Evolutionary conservation across 1,284 basidiomycete genomes (phyloP).

Genomic region (Heimioporus retisporus): DNA sequence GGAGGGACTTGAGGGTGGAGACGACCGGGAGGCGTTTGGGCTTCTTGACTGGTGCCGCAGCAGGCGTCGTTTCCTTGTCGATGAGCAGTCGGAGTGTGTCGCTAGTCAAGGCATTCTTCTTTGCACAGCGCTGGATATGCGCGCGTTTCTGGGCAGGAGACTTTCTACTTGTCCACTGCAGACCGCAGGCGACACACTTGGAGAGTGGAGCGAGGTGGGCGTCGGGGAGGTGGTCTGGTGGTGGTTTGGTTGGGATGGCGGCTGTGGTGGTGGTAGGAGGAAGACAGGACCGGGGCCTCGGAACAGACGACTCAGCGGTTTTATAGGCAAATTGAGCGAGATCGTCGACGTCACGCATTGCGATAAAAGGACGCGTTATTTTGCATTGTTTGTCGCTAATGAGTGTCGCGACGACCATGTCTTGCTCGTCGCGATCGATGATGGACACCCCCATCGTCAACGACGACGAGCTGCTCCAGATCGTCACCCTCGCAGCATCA

Average conservation of each 20-base stretch:
- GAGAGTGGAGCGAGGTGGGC: constrained; percentile 57
- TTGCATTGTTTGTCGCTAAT: constrained; percentile 35
- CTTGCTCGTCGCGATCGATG: constrained; percentile 27
- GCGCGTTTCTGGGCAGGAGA: constrained; percentile 65
- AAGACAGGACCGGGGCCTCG: background rate
- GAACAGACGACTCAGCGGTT: background rate
- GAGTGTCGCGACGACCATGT: constrained; percentile 13
- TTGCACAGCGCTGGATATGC: constrained; percentile 76
- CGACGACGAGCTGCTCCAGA: constrained; percentile 71
- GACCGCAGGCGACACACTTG: constrained; percentile 73
- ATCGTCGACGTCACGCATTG: background rate
- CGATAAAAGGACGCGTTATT: constrained; percentile 43
- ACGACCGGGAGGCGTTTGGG: constrained; percentile 51
- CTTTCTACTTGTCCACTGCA: constrained; percentile 77
- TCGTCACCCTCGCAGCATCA: constrained; percentile 73
- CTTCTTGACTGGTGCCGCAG: constrained; percentile 52
- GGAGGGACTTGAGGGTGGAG: constrained; percentile 58
- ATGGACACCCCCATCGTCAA: constrained; percentile 47
- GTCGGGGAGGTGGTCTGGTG: constrained; percentile 47
- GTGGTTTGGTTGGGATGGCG: too few species aligned
- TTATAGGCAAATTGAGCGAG: constrained; percentile 50
- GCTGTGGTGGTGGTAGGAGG: constrained; percentile 6
- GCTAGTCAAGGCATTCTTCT: constrained; percentile 62
- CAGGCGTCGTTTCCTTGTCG: constrained; percentile 52
- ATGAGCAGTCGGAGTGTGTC: constrained; percentile 68